These are phyloP conservation scores for Cordyceps militaris DNA, from an alignment of 2,329 filamentous ascomycete species.

Conservation along the genomic window DNA sequence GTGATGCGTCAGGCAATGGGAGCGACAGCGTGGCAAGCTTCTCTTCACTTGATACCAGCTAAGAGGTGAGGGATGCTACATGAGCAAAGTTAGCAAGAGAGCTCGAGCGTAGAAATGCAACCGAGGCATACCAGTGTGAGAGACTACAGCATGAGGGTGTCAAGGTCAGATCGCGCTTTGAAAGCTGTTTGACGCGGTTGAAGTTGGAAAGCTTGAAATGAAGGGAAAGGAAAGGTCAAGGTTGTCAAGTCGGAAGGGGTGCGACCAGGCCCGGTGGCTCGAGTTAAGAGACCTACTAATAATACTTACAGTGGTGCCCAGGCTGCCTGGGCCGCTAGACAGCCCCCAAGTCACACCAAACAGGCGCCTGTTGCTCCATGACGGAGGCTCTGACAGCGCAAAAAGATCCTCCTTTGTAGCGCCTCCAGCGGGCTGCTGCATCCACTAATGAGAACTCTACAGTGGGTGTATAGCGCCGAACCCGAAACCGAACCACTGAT, in stretches of 20 bases:
- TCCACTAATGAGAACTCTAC: not conserved
- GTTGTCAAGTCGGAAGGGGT: constrained; percentile 9
- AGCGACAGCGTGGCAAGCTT: not conserved
- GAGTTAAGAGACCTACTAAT: not conserved
- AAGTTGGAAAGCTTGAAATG: not conserved
- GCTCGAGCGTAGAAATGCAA: not conserved
- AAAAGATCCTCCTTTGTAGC: not conserved
- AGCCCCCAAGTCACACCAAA: not conserved
- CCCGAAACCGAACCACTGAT: not conserved
- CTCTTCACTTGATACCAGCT: not conserved
- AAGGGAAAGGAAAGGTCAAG: not conserved
- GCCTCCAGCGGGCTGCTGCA: not conserved
- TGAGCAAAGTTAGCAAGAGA: not conserved
- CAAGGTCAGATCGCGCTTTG: constrained; percentile 4
- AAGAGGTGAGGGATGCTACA: not conserved
- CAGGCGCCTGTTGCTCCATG: not conserved
- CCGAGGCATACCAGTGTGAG: not conserved
- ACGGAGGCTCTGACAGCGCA: not conserved
- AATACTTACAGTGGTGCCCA: not conserved
- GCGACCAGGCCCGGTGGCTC: not conserved
- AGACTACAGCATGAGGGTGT: not conserved
- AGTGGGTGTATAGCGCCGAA: not conserved
- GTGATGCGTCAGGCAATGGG: not conserved
- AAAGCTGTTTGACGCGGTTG: constrained; percentile 7
- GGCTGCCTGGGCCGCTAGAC: not conserved